phyloP scores from a whole-genome alignment of 148 eudicot genomes.

The Chenopodium suecicum region DNA sequence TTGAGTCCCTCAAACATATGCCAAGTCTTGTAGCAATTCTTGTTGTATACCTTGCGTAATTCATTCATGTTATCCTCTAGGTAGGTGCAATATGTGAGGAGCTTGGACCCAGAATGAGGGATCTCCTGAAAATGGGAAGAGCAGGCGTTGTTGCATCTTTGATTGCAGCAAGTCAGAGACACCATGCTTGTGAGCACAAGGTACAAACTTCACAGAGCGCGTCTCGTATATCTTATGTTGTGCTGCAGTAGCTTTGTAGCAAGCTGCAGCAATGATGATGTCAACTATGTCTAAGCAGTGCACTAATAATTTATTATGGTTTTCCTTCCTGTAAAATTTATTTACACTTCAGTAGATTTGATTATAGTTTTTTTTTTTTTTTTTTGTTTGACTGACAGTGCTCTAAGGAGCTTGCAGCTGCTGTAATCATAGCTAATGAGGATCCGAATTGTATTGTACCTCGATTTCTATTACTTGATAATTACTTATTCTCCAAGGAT shows the following conservation, averaged over 20 bases:
- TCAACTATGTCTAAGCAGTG: not conserved
- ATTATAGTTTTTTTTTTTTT: slow-evolving; percentile 1
- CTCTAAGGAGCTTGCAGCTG: slow-evolving; percentile 79
- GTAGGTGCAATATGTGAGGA: slow-evolving; percentile 71
- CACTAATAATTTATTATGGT: not conserved
- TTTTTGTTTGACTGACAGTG: slow-evolving; percentile 49
- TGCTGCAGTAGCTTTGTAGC: not conserved
- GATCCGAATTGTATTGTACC: slow-evolving; percentile 62
- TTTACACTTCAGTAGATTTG: not conserved
- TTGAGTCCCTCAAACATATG: not conserved
- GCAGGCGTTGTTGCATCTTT: slow-evolving; percentile 88
- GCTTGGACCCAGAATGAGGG: slow-evolving; percentile 66
- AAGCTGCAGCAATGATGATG: not conserved
- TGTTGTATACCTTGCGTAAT: not conserved
- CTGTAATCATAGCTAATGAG: slow-evolving; percentile 57
- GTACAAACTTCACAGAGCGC: slow-evolving; percentile 29
- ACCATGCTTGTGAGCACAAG: slow-evolving; percentile 65
- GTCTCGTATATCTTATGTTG: not conserved
- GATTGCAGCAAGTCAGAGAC: slow-evolving; percentile 76
- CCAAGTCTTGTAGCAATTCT: slow-evolving; percentile 1
- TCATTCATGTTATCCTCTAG: slow-evolving; percentile 31
- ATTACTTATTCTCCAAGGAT: slow-evolving; percentile 11
- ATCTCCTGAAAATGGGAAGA: slow-evolving; percentile 66
- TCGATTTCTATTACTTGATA: slow-evolving; percentile 65
- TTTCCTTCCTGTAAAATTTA: not conserved